Evolutionary conservation across 192 early-diverging fungal species (phyloP).

Genomic region (Diversispora eburnea): DNA sequence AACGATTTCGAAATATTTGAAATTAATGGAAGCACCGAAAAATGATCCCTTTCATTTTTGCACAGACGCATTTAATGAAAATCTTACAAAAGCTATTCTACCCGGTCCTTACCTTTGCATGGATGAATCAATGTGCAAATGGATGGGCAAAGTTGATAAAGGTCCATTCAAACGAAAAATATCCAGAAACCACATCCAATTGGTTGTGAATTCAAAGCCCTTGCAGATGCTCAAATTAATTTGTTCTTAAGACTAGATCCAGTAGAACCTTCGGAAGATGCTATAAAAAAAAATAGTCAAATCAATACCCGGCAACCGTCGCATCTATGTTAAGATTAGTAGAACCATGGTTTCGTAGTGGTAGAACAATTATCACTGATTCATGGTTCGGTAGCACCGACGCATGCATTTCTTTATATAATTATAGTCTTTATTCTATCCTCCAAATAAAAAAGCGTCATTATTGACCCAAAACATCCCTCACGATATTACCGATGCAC

Average conservation of each 20-base stretch:
- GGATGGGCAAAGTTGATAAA: not conserved
- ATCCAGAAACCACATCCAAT: slow-evolving; percentile 17
- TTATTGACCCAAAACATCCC: not conserved
- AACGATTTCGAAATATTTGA: slow-evolving; percentile 18
- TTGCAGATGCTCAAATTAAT: slow-evolving; percentile 9
- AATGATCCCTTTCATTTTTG: slow-evolving; percentile 18
- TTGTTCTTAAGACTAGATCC: not conserved
- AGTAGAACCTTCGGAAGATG: not conserved
- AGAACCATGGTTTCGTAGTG: slow-evolving; percentile 8
- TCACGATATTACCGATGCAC: not conserved
- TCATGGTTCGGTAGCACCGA: not conserved
- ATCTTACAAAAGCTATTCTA: slow-evolving; percentile 3
- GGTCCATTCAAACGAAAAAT: not conserved
- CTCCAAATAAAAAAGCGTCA: not conserved
- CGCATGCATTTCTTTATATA: not conserved
- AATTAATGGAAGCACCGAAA: not conserved
- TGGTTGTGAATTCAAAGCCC: not conserved
- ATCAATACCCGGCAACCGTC: not conserved
- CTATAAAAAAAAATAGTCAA: not conserved
- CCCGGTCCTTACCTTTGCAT: not conserved
- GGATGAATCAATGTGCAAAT: not conserved
- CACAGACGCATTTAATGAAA: slow-evolving; percentile 12
- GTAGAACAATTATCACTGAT: slow-evolving; percentile 2
- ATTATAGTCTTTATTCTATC: not conserved
- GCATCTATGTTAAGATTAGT: slow-evolving; percentile 14